Percentiles rank a stretch among this genome's conserved stretches.
Evolutionary conservation across 23 red algal genomes (phyloP).

Genomic region (Gracilariopsis chorda): DNA sequence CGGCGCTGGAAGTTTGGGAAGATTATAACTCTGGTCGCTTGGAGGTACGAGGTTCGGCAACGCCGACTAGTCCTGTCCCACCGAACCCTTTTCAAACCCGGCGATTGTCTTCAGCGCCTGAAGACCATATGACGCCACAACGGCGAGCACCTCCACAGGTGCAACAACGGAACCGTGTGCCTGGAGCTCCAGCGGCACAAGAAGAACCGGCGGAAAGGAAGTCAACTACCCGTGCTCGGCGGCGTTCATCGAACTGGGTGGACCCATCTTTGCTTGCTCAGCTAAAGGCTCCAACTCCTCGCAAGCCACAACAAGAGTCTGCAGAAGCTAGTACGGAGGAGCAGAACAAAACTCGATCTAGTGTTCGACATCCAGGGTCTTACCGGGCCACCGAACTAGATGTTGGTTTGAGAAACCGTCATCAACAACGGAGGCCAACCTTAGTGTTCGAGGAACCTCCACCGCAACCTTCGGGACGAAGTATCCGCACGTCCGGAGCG

Average conservation of each 20-base stretch:
- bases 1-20: slow-evolving; percentile 16
- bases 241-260: neutral
- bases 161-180: neutral
- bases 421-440: too few relatives aligned
- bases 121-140: neutral
- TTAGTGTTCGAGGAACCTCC: too few relatives aligned
- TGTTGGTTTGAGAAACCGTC: too few relatives aligned
- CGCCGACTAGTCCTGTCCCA: neutral
- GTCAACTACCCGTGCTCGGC: neutral
- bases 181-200: neutral
- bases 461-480: too few relatives aligned
- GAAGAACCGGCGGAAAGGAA: neutral
- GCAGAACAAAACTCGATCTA: too few relatives aligned
- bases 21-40: neutral
- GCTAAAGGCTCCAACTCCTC: neutral
- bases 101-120: neutral
- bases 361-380: too few relatives aligned
- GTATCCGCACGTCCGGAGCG: too few relatives aligned
- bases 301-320: neutral
- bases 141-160: neutral
- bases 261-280: neutral
- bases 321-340: neutral
- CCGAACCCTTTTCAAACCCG: neutral
- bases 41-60: too few relatives aligned
- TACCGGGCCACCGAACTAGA: too few relatives aligned